Evolutionary conservation across 306 rosid species (phyloP).

Genomic region (Dalbergia cochinchinensis): DNA sequence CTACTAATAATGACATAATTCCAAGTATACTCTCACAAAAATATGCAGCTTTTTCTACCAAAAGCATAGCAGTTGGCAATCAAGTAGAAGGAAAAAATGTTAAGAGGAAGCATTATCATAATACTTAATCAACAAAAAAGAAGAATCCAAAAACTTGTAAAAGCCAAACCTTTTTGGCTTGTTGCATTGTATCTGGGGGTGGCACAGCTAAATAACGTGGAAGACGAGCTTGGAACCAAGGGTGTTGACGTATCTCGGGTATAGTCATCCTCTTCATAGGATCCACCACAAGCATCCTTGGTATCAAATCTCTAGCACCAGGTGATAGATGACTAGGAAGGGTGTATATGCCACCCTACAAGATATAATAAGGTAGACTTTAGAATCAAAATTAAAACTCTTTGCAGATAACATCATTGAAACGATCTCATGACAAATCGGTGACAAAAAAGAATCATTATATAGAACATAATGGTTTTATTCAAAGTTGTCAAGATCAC

Average conservation of each 20-base stretch:
- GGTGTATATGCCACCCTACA: conserved; percentile 92
- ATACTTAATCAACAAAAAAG: neutral
- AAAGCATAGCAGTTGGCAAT: conserved; percentile 6
- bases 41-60: conserved; percentile 5
- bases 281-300: conserved; percentile 92
- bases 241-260: conserved; percentile 92
- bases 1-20: conserved; percentile 18
- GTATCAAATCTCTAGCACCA: conserved; percentile 90
- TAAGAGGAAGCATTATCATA: conserved; percentile 16
- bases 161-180: conserved; percentile 72
- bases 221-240: conserved; percentile 92
- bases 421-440: neutral
- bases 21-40: conserved; percentile 3
- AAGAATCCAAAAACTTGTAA: neutral
- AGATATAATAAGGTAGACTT: conserved; percentile 22
- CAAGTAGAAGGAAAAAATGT: conserved; percentile 2
- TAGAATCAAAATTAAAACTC: conserved; percentile 38
- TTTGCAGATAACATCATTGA: conserved; percentile 9
- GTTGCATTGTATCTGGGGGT: conserved; percentile 82
- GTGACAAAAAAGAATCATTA: conserved; percentile 8
- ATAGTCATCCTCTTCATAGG: conserved; percentile 92
- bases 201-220: conserved; percentile 96
- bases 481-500: conserved; percentile 17
- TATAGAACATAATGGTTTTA: conserved; percentile 13
- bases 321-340: conserved; percentile 92